Conservation (phyloP, 768 basidiomycete species). For the Agrocybe chaxingu region DNA sequence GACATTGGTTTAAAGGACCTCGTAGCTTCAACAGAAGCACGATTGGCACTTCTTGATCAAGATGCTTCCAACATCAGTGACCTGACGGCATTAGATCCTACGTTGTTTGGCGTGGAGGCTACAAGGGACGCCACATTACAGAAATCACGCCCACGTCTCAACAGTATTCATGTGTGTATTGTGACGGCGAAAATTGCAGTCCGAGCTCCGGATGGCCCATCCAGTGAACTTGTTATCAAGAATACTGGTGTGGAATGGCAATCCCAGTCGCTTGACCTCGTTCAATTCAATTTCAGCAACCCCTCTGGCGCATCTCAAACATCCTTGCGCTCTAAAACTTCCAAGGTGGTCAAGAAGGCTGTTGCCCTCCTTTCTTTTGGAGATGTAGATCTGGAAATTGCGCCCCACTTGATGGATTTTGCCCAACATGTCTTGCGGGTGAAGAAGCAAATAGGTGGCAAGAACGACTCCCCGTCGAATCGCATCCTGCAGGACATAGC, state of each 20-base stretch:
- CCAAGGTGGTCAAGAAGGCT: conserved; percentile 25
- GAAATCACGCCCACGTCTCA: neutral
- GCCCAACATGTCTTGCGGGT: conserved; percentile 54
- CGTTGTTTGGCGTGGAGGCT: conserved; percentile 17
- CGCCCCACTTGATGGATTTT: conserved; percentile 60
- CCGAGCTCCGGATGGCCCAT: conserved; percentile 28
- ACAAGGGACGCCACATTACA: neutral
- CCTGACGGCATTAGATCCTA: conserved; percentile 25
- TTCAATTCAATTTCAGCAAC: conserved; percentile 22
- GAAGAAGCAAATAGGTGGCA: conserved; percentile 30
- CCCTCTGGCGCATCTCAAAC: conserved; percentile 41
- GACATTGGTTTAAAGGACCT: conserved; percentile 26
- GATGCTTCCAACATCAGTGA: conserved; percentile 34
- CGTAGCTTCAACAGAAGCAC: conserved; percentile 24
- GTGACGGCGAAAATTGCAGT: conserved; percentile 27
- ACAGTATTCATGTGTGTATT: conserved; percentile 18
- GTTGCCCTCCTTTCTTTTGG: conserved; percentile 36
- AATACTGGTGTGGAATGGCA: conserved; percentile 25
- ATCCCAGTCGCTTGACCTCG: conserved; percentile 19
- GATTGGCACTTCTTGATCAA: conserved; percentile 35
- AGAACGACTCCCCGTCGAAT: conserved; percentile 10
- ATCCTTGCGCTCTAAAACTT: conserved; percentile 35
- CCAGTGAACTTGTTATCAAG: conserved; percentile 34
- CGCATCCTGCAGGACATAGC: conserved; percentile 5
- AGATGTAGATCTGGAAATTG: conserved; percentile 39